Evolutionary conservation across 768 basidiomycete species (phyloP).

Genomic region (Hericium alpestre): DNA sequence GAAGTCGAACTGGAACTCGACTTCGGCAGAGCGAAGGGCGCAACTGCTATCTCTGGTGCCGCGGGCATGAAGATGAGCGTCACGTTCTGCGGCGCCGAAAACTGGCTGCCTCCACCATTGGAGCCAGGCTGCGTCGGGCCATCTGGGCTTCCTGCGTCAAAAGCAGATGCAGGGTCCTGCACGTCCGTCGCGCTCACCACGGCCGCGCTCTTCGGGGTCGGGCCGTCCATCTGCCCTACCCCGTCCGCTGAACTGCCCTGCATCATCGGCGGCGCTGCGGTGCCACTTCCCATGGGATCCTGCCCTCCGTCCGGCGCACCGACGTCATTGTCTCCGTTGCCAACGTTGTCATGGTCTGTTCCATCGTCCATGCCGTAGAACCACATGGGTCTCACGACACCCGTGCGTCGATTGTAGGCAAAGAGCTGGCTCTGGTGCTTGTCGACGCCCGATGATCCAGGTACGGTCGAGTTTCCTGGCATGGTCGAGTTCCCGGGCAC

Average conservation of each 20-base stretch:
- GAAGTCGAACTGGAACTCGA: not conserved
- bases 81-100: slow-evolving; percentile 29
- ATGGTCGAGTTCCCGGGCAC: not conserved
- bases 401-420: slow-evolving; percentile 37
- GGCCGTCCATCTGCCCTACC: slow-evolving; percentile 1
- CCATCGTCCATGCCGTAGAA: slow-evolving; percentile 20
- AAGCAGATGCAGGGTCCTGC: not conserved
- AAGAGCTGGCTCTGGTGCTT: slow-evolving; percentile 47
- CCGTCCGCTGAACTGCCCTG: not conserved
- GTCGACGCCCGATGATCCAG: not conserved
- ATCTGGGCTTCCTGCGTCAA: not conserved
- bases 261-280: not conserved
- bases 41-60: slow-evolving; percentile 20
- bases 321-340: slow-evolving; percentile 2
- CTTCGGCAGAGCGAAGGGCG: not conserved
- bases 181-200: slow-evolving; percentile 6
- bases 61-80: slow-evolving; percentile 43
- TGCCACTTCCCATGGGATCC: slow-evolving; percentile 7
- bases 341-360: slow-evolving; percentile 13
- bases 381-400: slow-evolving; percentile 47
- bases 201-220: slow-evolving; percentile 5
- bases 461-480: not conserved
- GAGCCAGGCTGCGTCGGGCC: slow-evolving; percentile 6
- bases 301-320: not conserved
- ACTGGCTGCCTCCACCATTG: slow-evolving; percentile 5